These are phyloP conservation scores for Globisporangium polare DNA, from an alignment of 352 stramenopile species.

Conservation along the genomic window DNA sequence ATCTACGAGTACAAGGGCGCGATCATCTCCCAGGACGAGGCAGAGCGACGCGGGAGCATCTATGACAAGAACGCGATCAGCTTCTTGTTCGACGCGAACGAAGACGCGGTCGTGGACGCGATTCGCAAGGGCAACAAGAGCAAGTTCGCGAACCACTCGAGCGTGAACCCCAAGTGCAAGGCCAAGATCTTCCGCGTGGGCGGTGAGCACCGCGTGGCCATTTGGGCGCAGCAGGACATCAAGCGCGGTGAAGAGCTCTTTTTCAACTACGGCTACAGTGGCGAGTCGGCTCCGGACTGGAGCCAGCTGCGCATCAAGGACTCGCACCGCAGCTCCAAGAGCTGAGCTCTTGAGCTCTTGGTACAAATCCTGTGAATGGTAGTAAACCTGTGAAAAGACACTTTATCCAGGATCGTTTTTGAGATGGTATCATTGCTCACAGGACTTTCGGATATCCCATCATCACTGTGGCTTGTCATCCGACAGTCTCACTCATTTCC, in stretches of 20 bases:
- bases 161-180: conserved; percentile 68
- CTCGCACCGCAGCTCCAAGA: conserved; percentile 9
- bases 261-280: conserved; percentile 69
- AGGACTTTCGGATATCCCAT: background rate
- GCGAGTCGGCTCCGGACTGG: conserved; percentile 57
- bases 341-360: too few relatives aligned
- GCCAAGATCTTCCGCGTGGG: conserved; percentile 78
- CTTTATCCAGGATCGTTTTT: background rate
- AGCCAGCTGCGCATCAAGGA: conserved; percentile 52
- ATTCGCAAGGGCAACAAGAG: conserved; percentile 92
- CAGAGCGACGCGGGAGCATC: conserved; percentile 69
- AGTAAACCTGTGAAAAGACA: background rate
- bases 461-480: background rate
- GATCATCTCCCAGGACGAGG: conserved; percentile 66
- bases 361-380: background rate
- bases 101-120: conserved; percentile 88
- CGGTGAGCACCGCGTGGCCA: conserved; percentile 87
- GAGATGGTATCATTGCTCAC: background rate
- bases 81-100: conserved; percentile 92
- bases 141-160: conserved; percentile 85
- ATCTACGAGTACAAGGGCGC: conserved; percentile 69
- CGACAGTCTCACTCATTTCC: background rate
- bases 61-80: conserved; percentile 85
- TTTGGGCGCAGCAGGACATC: conserved; percentile 91
- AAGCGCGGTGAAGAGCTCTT: conserved; percentile 68